Evolutionary conservation across 306 rosid species (phyloP).

Genomic region (Canavalia gladiata): DNA sequence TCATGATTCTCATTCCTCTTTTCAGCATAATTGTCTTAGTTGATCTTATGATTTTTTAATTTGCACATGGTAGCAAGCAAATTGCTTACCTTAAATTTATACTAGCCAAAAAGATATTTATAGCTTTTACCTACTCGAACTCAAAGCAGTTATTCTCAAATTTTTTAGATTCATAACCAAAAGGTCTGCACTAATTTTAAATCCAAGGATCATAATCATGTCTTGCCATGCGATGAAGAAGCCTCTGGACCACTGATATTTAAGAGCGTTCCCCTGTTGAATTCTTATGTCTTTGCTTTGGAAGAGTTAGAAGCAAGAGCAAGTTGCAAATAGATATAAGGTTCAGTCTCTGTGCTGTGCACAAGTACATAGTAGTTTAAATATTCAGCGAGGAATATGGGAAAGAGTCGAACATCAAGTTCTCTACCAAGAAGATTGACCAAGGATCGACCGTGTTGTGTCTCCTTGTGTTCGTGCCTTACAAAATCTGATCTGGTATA

Average conservation of each 20-base stretch:
- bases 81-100: background rate
- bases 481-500: background rate
- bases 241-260: conserved; percentile 2
- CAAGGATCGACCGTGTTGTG: background rate
- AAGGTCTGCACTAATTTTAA: background rate
- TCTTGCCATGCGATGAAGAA: background rate
- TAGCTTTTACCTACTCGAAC: background rate
- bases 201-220: conserved; percentile 2
- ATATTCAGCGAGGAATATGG: background rate
- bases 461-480: background rate
- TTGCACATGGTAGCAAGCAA: conserved; percentile 14
- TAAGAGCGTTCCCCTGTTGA: background rate
- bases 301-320: conserved; percentile 7
- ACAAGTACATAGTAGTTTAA: background rate
- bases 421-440: background rate
- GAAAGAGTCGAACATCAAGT: background rate
- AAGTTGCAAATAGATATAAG: background rate
- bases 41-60: background rate
- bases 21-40: background rate
- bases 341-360: background rate
- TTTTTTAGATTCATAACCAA: conserved; percentile 3
- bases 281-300: background rate
- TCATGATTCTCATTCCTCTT: conserved; percentile 13
- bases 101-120: background rate
- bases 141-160: conserved; percentile 8